Base-by-base conservation (phyloP, 331 rosid genomes). In the Rhamnella rubrinervis region DNA sequence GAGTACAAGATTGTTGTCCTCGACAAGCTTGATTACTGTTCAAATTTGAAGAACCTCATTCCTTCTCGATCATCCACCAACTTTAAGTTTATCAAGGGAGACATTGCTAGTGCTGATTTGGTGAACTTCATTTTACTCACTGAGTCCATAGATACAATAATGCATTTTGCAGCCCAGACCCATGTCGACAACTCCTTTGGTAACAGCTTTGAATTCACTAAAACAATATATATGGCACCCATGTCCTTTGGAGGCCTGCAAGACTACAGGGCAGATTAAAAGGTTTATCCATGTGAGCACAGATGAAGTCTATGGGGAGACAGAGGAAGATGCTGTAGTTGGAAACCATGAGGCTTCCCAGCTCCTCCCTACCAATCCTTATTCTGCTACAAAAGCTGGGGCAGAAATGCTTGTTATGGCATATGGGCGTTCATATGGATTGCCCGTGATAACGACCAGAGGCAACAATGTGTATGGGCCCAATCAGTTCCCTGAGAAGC, bases 361-460 rank as follows among this genome's bases (percentile, higher is more conserved):
- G 65, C 92, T 89, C 26, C 90, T 89, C 25, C 96, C 96, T 1
- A 84, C 92, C 4, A 89, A 89, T 59, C 92, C 92, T 0, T 89
- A 86, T 69, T 86, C 96, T 61, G 92, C 96, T 1, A 89, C 96
- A 1, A 89, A 88, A 78, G 96, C 89, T 28, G 92, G 89, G 37
- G 92, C 92, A 0, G 92, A 88, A 72, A 89, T 89, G 92, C 92
- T 89, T 37, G 96, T 86, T 7, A 89, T 89, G 96, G 96, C 92
- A 6, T 89, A 89, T 68, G 90, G 84, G 0, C 59, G 90, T 47
- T 86, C 96, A 4, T 86, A 89, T 73, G 92, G 88, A 1, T 76
- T 89, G 19, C 90, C 96, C 1, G 86, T 82, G 65, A 89, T 89
- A 67, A 86, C 92, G 6, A 89, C 92, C 1, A 75, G 96, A 56